Evolutionary conservation across 352 stramenopile species (phyloP), one percentile per base, ranked within the genome.

Genomic region (Phytophthora quininea): DNA sequence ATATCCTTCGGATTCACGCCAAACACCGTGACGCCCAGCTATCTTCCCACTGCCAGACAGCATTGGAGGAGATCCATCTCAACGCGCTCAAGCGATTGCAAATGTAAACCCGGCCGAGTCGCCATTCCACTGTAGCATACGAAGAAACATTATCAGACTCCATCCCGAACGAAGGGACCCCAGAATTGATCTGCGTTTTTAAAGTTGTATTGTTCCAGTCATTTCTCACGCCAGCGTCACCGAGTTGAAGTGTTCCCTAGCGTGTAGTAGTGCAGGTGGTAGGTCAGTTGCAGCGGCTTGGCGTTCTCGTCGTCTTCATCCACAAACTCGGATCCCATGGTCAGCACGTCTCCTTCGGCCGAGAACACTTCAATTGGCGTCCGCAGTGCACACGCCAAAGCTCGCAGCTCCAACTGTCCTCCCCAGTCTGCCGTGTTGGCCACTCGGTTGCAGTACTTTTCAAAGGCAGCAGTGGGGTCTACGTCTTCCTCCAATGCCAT

Each of bases 211-310:
- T 24, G 35, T 37, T 37, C 24, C 47, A 53, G 9, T 37, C 11
- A 33, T 53, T 53, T 10, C 6, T 33, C 27, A 77, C 4, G 54
- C n/a, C 27, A 51, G 37, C 40, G 61, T 63, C 14, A 99, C 93
- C 38, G 95, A 98, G 89, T 99, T 99, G 76, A 99, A 99, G 79
- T 99, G 98, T 70, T 99, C 97, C 98, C 98, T 37, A 99, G 86
- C 37, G 97, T 92, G 85, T 99, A 99, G 78, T 99, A 99, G 78
- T 99, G 93, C 60, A 98, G 74, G 76, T 99, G 98, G 59, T 93
- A 96, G 24, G 96, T 98, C 54, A 99, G 71, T 58, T 93, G 80
- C 47, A 99, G 88, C 6, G 91, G 83, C 57, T 90, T 76, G 10
- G 71, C 77, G 11, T 47, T 75, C 27, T 62, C 48, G 40, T 65